Percentiles rank a stretch among this genome's conserved stretches.
phyloP scores from a whole-genome alignment of 169 alveolate genomes.

The Eimeria zaria region DNA sequence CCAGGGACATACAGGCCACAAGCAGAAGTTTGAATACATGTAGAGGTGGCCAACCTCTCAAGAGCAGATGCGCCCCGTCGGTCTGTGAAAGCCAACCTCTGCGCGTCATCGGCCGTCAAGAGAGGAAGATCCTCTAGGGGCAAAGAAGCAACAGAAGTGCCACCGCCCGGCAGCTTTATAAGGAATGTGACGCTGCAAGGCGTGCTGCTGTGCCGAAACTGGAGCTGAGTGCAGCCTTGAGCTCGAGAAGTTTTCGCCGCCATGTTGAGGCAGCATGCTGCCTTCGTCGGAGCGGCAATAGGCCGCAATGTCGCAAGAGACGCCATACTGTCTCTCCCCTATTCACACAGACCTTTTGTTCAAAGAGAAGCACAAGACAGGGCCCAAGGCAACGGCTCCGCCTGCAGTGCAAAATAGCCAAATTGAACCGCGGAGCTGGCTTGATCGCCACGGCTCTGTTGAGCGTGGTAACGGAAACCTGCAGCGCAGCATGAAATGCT shows the following conservation, averaged over 20 bases:
- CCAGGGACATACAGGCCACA: slow-evolving; percentile 57
- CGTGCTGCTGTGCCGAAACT: neutral
- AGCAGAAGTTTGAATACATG: neutral
- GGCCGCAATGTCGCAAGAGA: slow-evolving; percentile 28
- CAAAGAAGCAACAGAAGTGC: slow-evolving; percentile 31
- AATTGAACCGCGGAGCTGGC: neutral
- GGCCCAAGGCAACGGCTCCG: neutral
- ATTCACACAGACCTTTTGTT: neutral
- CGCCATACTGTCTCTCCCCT: neutral
- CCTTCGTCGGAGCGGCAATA: slow-evolving; percentile 5
- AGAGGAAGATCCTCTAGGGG: slow-evolving; percentile 62
- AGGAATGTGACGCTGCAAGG: slow-evolving; percentile 33
- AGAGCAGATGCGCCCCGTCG: slow-evolving; percentile 13
- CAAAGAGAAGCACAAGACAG: neutral
- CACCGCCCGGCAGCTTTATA: slow-evolving; percentile 30
- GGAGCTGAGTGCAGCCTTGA: neutral
- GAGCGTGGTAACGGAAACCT: neutral
- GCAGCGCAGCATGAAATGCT: neutral
- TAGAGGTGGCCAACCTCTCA: slow-evolving; percentile 20
- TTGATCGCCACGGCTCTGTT: neutral
- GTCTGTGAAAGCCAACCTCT: neutral
- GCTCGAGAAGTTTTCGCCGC: neutral
- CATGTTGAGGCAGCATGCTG: neutral
- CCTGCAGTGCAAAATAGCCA: neutral
- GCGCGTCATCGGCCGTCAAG: slow-evolving; percentile 45